Evolutionary conservation across 768 basidiomycete genomes (phyloP), one percentile per base, ranked within the genome.

Genomic region (Tubosaeta brunneosetosa): DNA sequence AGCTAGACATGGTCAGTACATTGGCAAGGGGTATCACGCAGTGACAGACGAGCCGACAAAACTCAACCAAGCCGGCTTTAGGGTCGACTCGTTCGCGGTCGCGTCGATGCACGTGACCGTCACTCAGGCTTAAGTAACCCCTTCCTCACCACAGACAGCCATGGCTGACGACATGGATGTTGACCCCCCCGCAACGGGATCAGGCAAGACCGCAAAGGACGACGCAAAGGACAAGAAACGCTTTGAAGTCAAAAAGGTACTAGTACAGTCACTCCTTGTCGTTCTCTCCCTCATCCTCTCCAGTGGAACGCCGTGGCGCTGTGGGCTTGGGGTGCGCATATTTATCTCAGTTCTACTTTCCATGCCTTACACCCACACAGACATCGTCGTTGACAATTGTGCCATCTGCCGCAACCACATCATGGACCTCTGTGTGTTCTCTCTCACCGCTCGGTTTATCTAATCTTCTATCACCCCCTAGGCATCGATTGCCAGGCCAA

Each of bases 401-500:
- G 97, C 97, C 47, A 99, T 99, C 75, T 99, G 97, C 80, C 85
- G 94, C 71, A 97, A 97, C 70, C 95, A 99, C 67, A 98, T 99
- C 75, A 99, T 99, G 97, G 97, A 99, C 71, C 86, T 98, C 42
- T 99, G 97, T 98, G 62, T 63, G 89, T 74, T 11, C 37, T 36
- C 14, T 37, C 46, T 47, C 29, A 3, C 31, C 9, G 33, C 47
- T 27, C 33, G 42, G 29, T 42, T 31, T 6, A 49, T 44, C 46
- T 60, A 19, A 49, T 51, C 37, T 17, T 37, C 31, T 52, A 50
- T 49, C 43, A 29, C 44, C 44, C 40, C 26, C 5, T 57, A 99
- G 95, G 97, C 76, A 99, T 99, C 69, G 97, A 99, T 68, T 99
- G 97, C 70, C 97, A 99, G 70, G 97, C 97, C 41, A 98, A 99